These are phyloP conservation scores for Penicillium herquei DNA, from an alignment of 495 filamentous ascomycete species.

Conservation along the genomic window DNA sequence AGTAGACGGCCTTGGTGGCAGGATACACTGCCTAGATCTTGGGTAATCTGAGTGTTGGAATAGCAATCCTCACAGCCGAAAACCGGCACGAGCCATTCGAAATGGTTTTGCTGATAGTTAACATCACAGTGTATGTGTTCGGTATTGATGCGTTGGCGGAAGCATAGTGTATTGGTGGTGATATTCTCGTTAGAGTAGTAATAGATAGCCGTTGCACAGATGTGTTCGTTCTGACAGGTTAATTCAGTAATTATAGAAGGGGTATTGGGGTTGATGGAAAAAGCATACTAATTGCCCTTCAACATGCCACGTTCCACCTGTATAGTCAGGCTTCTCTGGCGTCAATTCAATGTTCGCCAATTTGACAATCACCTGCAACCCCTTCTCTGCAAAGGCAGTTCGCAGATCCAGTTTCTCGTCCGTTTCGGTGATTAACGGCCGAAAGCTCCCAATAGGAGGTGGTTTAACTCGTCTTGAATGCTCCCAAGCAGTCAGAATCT, in stretches of 20 bases:
- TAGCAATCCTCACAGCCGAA: too few species aligned
- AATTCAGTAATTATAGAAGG: neutral
- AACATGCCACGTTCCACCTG: slow-evolving; percentile 54
- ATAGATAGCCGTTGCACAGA: slow-evolving; percentile 59
- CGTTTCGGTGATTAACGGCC: slow-evolving; percentile 6
- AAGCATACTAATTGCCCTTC: slow-evolving; percentile 48
- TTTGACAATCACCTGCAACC: slow-evolving; percentile 67
- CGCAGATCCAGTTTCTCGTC: slow-evolving; percentile 15
- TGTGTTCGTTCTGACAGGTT: slow-evolving; percentile 48
- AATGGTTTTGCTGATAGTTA: slow-evolving; percentile 28
- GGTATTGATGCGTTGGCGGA: slow-evolving; percentile 40
- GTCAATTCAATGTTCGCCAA: slow-evolving; percentile 60
- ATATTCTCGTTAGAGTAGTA: slow-evolving; percentile 66
- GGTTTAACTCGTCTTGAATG: too few species aligned
- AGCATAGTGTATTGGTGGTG: slow-evolving; percentile 50
- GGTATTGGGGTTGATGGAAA: neutral
- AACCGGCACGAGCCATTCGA: slow-evolving; percentile 29
- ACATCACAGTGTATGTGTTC: slow-evolving; percentile 10
- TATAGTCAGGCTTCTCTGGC: slow-evolving; percentile 53
- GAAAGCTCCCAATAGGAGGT: too few species aligned
- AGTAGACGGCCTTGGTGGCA: slow-evolving; percentile 32
- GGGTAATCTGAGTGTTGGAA: slow-evolving; percentile 19
- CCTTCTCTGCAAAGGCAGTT: slow-evolving; percentile 24
- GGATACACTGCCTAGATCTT: slow-evolving; percentile 34
- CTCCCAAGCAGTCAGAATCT: too few species aligned